phyloP scores from a whole-genome alignment of 371 early-diverging fungal species.

The Mortierella sp. region DNA sequence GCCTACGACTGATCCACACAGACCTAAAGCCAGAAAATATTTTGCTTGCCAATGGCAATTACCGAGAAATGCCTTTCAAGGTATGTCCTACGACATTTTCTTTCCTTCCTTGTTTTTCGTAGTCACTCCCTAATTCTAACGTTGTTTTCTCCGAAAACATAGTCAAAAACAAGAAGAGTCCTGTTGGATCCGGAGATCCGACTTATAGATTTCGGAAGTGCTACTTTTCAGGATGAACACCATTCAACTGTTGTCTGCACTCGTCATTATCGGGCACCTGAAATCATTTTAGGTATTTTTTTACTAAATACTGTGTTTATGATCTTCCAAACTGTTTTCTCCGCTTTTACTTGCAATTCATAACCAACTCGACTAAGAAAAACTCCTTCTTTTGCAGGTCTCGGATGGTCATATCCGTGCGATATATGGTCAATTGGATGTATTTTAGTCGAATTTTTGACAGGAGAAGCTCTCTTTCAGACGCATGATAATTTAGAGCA shows the following conservation, averaged over 20 bases:
- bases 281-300: conserved; percentile 86
- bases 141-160: conserved; percentile 15
- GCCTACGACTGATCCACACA: conserved; percentile 87
- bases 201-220: conserved; percentile 96
- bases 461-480: conserved; percentile 96
- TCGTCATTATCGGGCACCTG: conserved; percentile 98
- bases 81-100: background rate
- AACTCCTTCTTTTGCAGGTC: conserved; percentile 45
- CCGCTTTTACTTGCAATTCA: background rate
- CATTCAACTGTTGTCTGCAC: conserved; percentile 93
- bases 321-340: background rate
- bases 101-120: background rate
- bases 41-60: conserved; percentile 66
- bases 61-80: conserved; percentile 43
- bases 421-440: conserved; percentile 99
- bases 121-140: background rate
- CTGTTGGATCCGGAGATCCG: conserved; percentile 82
- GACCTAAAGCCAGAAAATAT: conserved; percentile 96
- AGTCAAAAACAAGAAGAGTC: conserved; percentile 62
- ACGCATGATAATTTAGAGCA: conserved; percentile 90
- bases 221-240: conserved; percentile 93
- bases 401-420: conserved; percentile 96
- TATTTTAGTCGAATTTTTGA: conserved; percentile 93
- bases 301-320: background rate
- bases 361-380: no score